These are phyloP conservation scores for Cercospora sp. DNA, from an alignment of 2,329 filamentous ascomycete genomes.

Conservation along the genomic window DNA sequence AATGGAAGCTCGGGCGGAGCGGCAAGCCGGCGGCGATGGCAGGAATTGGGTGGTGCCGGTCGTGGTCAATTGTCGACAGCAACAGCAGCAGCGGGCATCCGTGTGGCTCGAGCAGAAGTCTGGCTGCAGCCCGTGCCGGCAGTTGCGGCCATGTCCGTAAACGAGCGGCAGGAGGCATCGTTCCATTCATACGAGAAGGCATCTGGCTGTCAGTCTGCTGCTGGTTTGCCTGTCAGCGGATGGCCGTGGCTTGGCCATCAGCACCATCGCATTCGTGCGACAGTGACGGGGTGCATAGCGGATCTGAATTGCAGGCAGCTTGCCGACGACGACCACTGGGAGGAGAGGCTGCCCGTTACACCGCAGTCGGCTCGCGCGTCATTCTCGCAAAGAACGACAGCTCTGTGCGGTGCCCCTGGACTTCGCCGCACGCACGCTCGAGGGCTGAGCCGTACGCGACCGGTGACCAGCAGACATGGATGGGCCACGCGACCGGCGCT, in stretches of 20 bases:
- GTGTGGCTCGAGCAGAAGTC: background rate
- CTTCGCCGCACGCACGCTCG: background rate
- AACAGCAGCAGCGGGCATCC: background rate
- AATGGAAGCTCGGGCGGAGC: background rate
- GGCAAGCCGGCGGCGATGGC: slow-evolving; percentile 2
- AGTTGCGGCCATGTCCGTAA: slow-evolving; percentile 19
- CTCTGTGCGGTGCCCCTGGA: background rate
- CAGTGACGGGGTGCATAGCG: slow-evolving; percentile 22
- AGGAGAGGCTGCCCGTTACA: slow-evolving; percentile 10
- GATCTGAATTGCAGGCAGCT: slow-evolving; percentile 8
- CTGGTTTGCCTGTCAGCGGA: slow-evolving; percentile 1
- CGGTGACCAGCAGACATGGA: background rate
- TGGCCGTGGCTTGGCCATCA: slow-evolving; percentile 20
- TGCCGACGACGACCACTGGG: slow-evolving; percentile 11
- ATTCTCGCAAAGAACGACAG: slow-evolving; percentile 19
- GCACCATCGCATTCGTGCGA: slow-evolving; percentile 26
- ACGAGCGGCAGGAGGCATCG: slow-evolving; percentile 21
- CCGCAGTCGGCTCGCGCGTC: slow-evolving; percentile 10
- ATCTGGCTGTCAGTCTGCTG: background rate
- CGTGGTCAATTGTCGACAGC: background rate
- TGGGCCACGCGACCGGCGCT: slow-evolving; percentile 1
- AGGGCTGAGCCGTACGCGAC: background rate
- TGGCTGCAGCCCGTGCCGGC: background rate
- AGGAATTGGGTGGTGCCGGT: background rate
- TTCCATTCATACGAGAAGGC: background rate